Conservation (phyloP, 345 rosid species). For the Eucalyptus erythrocorys region DNA sequence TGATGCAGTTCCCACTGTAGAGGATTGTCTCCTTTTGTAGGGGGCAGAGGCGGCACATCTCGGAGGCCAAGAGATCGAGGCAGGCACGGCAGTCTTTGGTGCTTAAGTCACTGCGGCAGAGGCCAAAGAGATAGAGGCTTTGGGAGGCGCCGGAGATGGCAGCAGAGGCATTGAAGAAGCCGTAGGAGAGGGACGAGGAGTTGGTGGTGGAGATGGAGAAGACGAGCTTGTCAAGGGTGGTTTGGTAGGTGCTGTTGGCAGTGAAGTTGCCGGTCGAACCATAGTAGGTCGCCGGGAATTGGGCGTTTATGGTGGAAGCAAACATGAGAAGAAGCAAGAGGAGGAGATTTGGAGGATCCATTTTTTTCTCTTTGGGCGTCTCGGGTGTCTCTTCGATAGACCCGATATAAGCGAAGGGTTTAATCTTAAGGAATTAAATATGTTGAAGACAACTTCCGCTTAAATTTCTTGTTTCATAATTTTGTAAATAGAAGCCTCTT, state of each 20-base stretch:
- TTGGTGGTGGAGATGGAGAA: no score
- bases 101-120: background rate
- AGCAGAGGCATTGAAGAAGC: no score
- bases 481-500: no score
- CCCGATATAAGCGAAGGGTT: no score
- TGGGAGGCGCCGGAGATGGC: no score
- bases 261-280: background rate
- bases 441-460: no score
- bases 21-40: background rate
- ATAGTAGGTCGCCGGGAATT: background rate
- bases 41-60: background rate
- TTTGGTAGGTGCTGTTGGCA: background rate
- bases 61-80: background rate
- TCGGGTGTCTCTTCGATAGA: no score
- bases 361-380: background rate
- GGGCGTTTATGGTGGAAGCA: background rate
- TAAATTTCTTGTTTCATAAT: no score
- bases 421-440: no score
- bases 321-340: background rate
- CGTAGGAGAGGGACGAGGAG: no score
- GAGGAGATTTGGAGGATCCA: background rate
- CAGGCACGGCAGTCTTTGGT: background rate
- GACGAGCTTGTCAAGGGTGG: background rate
- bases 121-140: no score
- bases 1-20: background rate